Conservation (phyloP, 1,139 yeast genomes). For the Starmera stellimalicola region DNA sequence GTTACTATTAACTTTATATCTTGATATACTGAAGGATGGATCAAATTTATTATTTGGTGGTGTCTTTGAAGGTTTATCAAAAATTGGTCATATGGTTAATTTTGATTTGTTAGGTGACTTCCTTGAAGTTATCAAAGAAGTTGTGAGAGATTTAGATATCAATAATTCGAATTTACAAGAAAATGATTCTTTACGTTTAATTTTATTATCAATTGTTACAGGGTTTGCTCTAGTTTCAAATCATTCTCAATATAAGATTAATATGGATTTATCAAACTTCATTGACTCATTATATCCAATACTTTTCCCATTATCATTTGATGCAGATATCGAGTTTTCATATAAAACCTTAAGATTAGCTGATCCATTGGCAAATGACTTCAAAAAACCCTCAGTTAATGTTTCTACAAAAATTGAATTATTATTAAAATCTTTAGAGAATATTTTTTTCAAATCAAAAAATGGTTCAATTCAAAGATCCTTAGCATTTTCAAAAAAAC, state of each 20-base stretch:
- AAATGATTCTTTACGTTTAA: constrained; percentile 40
- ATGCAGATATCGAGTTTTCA: constrained; percentile 79
- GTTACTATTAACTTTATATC: constrained; percentile 58
- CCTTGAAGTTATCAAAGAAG: constrained; percentile 78
- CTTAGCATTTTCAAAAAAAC: constrained; percentile 72
- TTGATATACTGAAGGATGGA: constrained; percentile 62
- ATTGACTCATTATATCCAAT: constrained; percentile 63
- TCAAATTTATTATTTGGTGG: constrained; percentile 70
- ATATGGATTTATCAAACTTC: constrained; percentile 61
- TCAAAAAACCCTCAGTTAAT: constrained; percentile 62
- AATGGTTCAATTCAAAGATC: constrained; percentile 68
- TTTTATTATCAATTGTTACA: constrained; percentile 76
- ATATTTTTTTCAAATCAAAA: constrained; percentile 68
- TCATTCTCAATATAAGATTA: constrained; percentile 56
- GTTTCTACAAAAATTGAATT: constrained; percentile 86
- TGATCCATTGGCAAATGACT: constrained; percentile 51
- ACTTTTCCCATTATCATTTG: constrained; percentile 59
- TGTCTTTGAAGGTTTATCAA: constrained; percentile 84
- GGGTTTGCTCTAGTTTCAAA: constrained; percentile 80
- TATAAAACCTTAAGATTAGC: constrained; percentile 71
- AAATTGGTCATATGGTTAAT: constrained; percentile 86
- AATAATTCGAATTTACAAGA: constrained; percentile 23
- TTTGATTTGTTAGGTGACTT: constrained; percentile 89
- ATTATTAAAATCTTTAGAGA: constrained; percentile 67
- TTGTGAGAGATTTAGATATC: constrained; percentile 45